Conservation (phyloP, 140 eudicot genomes). For the Cichorium intybus region DNA sequence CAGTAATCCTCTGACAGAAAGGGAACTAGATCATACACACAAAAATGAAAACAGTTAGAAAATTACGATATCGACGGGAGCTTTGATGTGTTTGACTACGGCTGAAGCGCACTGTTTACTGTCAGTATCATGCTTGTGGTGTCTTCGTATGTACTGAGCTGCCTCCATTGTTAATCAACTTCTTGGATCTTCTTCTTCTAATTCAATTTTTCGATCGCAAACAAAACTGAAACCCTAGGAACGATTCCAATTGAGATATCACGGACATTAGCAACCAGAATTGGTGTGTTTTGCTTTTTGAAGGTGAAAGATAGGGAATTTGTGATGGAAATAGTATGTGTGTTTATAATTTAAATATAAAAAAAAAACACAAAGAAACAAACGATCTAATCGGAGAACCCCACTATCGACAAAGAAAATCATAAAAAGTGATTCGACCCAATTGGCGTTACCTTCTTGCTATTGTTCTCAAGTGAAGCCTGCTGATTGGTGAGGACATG, state of each 20-base stretch:
- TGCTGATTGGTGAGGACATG: neutral
- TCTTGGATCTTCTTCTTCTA: neutral
- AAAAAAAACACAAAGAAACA: neutral
- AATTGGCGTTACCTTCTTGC: neutral
- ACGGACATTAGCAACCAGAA: neutral
- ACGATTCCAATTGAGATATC: neutral
- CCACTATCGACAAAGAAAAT: constrained; percentile 18
- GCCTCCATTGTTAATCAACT: constrained; percentile 32
- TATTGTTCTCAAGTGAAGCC: neutral
- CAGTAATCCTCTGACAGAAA: neutral
- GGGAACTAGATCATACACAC: neutral
- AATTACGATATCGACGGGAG: constrained; percentile 69
- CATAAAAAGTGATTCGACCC: neutral
- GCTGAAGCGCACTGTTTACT: constrained; percentile 58
- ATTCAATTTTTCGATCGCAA: neutral
- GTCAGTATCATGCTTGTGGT: constrained; percentile 40
- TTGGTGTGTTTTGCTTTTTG: neutral
- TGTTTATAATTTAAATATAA: constrained; percentile 7
- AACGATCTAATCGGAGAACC: constrained; percentile 8
- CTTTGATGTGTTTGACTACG: constrained; percentile 68
- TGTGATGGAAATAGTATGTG: constrained; percentile 4
- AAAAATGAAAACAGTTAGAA: constrained; percentile 2
- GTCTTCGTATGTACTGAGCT: constrained; percentile 39
- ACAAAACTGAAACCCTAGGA: neutral
- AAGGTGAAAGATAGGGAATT: constrained; percentile 11